Conservation (phyloP, 768 basidiomycete species). For the Cyclocybe aegerita region DNA sequence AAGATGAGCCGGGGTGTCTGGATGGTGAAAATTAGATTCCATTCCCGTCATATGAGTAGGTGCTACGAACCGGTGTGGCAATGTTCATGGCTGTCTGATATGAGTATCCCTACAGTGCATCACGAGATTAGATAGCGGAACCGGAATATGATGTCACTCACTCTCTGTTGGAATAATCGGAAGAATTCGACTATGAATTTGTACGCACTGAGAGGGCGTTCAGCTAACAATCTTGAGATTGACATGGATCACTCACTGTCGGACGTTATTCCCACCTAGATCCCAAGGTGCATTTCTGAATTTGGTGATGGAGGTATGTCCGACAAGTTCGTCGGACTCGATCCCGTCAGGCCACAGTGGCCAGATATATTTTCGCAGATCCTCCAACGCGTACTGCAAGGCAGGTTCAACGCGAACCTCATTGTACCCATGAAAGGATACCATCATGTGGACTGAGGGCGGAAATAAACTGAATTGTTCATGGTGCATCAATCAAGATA, state of each 20-base stretch:
- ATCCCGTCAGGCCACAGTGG: slow-evolving; percentile 71
- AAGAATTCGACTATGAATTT: slow-evolving; percentile 62
- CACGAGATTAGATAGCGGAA: slow-evolving; percentile 1
- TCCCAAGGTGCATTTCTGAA: slow-evolving; percentile 73
- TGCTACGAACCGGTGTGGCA: slow-evolving; percentile 46
- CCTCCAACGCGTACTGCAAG: slow-evolving; percentile 49
- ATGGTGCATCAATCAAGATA: not conserved
- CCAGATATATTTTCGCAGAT: slow-evolving; percentile 55
- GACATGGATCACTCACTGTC: slow-evolving; percentile 40
- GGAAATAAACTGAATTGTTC: slow-evolving; percentile 4
- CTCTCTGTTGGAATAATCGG: slow-evolving; percentile 56
- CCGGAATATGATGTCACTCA: slow-evolving; percentile 27
- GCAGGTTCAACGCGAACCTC: slow-evolving; percentile 61
- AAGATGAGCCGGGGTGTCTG: slow-evolving; percentile 72
- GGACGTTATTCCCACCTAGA: slow-evolving; percentile 49
- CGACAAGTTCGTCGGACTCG: slow-evolving; percentile 40
- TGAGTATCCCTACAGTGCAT: slow-evolving; percentile 58
- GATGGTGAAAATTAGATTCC: slow-evolving; percentile 8
- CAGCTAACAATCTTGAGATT: slow-evolving; percentile 6
- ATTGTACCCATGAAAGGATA: slow-evolving; percentile 65
- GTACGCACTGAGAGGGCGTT: slow-evolving; percentile 44
- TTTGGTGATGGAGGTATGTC: slow-evolving; percentile 56
- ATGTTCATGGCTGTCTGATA: slow-evolving; percentile 64
- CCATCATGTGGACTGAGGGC: slow-evolving; percentile 67
- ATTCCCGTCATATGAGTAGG: not conserved